These are phyloP conservation scores for Termitomyces sp. DNA, from an alignment of 768 basidiomycete genomes.

Conservation along the genomic window DNA sequence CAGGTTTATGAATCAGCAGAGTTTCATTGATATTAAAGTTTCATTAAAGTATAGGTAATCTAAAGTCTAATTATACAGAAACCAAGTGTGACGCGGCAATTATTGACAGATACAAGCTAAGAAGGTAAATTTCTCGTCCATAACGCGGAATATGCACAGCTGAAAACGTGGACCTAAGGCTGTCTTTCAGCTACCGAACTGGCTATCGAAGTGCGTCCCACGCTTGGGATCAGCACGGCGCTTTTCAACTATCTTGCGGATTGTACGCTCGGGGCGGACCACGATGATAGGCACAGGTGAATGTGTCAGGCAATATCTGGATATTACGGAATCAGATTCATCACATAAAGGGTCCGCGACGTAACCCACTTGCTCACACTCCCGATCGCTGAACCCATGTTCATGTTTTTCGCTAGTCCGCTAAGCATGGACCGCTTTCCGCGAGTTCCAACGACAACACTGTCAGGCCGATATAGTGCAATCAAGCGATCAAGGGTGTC, in stretches of 20 bases:
- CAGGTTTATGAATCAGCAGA: too few species aligned
- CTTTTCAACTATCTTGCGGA: slow-evolving; percentile 81
- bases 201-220: slow-evolving; percentile 66
- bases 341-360: too few species aligned
- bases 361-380: slow-evolving; percentile 42
- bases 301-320: slow-evolving; percentile 79
- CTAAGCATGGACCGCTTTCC: slow-evolving; percentile 49
- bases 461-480: slow-evolving; percentile 87
- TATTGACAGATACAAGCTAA: background rate
- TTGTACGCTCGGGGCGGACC: slow-evolving; percentile 84
- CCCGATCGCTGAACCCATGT: slow-evolving; percentile 36
- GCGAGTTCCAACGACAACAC: slow-evolving; percentile 88
- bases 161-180: background rate
- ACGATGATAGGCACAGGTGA: slow-evolving; percentile 97
- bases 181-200: background rate
- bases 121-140: background rate
- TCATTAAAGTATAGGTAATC: background rate
- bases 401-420: slow-evolving; percentile 27
- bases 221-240: slow-evolving; percentile 86
- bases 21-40: background rate
- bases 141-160: background rate
- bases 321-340: background rate
- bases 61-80: background rate
- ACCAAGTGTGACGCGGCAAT: background rate
- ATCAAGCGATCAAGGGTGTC: slow-evolving; percentile 90